Evolutionary conservation across 805 yeast genomes (phyloP).

Genomic region (Tetrapisispora taiwanensis): DNA sequence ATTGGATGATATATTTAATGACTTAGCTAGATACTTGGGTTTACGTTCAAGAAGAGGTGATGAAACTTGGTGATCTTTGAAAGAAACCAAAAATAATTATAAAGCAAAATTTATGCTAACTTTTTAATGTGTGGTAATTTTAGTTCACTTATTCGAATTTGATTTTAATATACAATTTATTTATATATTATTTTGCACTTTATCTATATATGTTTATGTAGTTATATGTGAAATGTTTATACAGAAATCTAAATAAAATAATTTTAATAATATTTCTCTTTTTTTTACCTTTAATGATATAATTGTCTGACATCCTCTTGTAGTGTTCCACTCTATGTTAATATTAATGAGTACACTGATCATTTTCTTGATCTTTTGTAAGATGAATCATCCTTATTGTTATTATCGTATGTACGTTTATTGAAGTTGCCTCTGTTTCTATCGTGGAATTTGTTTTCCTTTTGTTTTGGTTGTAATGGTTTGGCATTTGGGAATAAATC

Average conservation of each 20-base stretch:
- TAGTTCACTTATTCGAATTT: too few species aligned
- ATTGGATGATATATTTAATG: slow-evolving; percentile 45
- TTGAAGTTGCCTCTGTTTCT: not conserved
- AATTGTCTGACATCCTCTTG: too few species aligned
- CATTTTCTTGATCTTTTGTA: slow-evolving; percentile 1
- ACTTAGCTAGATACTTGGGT: slow-evolving; percentile 62
- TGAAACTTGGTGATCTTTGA: slow-evolving; percentile 37
- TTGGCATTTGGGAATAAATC: slow-evolving; percentile 32
- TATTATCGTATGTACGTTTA: not conserved
- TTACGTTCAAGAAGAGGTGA: slow-evolving; percentile 43
- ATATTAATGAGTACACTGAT: not conserved
- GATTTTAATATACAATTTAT: not conserved
- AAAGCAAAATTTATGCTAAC: too few species aligned
- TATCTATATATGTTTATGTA: too few species aligned
- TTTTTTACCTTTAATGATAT: too few species aligned
- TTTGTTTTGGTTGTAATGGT: slow-evolving; percentile 19
- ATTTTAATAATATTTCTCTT: too few species aligned
- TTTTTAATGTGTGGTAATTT: too few species aligned
- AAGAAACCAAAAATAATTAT: not conserved
- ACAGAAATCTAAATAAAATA: not conserved
- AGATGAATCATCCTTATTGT: not conserved
- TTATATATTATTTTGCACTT: too few species aligned
- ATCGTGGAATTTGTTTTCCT: not conserved
- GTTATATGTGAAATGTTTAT: too few species aligned
- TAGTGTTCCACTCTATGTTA: too few species aligned